phyloP scores from a whole-genome alignment of 1,284 basidiomycete species.

The Moniliophthora roreri region DNA sequence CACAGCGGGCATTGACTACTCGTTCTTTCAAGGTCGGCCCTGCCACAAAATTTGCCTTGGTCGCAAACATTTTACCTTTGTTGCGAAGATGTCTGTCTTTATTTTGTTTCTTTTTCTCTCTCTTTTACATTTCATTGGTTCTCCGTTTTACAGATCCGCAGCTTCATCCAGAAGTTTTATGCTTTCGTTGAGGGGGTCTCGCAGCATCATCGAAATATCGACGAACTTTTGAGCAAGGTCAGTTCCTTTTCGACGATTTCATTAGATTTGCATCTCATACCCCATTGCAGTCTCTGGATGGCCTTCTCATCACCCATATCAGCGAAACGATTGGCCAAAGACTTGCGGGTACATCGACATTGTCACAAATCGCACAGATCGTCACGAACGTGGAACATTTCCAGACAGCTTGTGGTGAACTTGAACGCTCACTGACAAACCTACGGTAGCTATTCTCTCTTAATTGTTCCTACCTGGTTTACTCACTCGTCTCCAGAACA shows the following conservation, averaged over 20 bases:
- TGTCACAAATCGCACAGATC: slow-evolving; percentile 95
- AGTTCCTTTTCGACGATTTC: neutral
- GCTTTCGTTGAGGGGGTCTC: slow-evolving; percentile 94
- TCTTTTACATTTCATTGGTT: slow-evolving; percentile 1
- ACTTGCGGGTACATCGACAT: slow-evolving; percentile 71
- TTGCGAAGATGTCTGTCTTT: slow-evolving; percentile 78
- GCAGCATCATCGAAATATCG: slow-evolving; percentile 90
- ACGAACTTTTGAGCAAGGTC: slow-evolving; percentile 89
- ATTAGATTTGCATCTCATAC: slow-evolving; percentile 1
- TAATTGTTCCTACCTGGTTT: no score
- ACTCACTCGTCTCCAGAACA: slow-evolving; percentile 49
- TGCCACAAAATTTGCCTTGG: slow-evolving; percentile 88
- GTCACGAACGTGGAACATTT: slow-evolving; percentile 95
- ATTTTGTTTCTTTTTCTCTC: neutral
- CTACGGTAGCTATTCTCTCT: slow-evolving; percentile 62
- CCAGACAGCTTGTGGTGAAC: slow-evolving; percentile 80
- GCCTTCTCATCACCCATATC: slow-evolving; percentile 81
- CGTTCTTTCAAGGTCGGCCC: slow-evolving; percentile 47
- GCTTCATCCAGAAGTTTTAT: slow-evolving; percentile 95
- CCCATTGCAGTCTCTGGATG: slow-evolving; percentile 80
- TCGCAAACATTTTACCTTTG: slow-evolving; percentile 94
- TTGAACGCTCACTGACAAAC: slow-evolving; percentile 85
- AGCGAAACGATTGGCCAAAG: slow-evolving; percentile 75
- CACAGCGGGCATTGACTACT: slow-evolving; percentile 4
- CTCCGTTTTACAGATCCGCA: slow-evolving; percentile 63